These are phyloP conservation scores for Syzygium aqueum DNA, from an alignment of 345 rosid genomes.

Conservation along the genomic window DNA sequence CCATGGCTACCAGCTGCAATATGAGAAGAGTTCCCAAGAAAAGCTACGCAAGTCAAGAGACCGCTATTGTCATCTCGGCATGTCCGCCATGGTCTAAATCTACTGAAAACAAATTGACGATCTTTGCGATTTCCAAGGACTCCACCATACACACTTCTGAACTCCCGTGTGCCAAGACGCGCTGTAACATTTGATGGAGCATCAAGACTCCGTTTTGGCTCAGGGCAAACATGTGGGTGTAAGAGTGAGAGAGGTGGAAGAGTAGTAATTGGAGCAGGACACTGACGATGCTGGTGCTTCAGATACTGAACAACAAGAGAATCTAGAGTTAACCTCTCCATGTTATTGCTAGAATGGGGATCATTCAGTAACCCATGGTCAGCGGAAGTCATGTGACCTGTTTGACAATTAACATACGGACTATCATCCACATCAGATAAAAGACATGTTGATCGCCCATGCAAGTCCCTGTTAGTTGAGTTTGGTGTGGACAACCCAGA, in stretches of 20 bases:
- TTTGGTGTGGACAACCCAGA: conserved; percentile 51
- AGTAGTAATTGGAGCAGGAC: conserved; percentile 97
- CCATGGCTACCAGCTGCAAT: conserved; percentile 88
- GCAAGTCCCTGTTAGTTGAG: conserved; percentile 31
- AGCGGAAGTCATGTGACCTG: conserved; percentile 29
- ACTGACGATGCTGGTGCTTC: conserved; percentile 98
- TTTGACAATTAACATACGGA: conserved; percentile 34
- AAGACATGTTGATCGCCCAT: conserved; percentile 28
- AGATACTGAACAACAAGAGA: conserved; percentile 85
- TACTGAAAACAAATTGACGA: conserved; percentile 91
- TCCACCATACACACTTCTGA: conserved; percentile 66
- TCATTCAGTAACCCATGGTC: conserved; percentile 47
- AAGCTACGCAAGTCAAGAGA: conserved; percentile 70
- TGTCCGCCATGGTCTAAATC: conserved; percentile 93
- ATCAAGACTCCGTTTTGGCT: conserved; percentile 86
- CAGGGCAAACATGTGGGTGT: conserved; percentile 95
- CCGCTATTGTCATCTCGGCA: conserved; percentile 80
- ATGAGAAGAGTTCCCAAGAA: conserved; percentile 70
- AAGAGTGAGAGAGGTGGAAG: conserved; percentile 93
- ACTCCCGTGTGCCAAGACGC: conserved; percentile 83
- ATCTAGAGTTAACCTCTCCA: conserved; percentile 78
- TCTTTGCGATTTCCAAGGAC: conserved; percentile 92
- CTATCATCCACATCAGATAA: conserved; percentile 40
- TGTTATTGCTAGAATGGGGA: conserved; percentile 37
- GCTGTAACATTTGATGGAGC: conserved; percentile 83